A percentile compares a stretch with the other conserved stretches of the same genome.
phyloP scores from a whole-genome alignment of 345 rosid genomes.

The Psidium guajava region DNA sequence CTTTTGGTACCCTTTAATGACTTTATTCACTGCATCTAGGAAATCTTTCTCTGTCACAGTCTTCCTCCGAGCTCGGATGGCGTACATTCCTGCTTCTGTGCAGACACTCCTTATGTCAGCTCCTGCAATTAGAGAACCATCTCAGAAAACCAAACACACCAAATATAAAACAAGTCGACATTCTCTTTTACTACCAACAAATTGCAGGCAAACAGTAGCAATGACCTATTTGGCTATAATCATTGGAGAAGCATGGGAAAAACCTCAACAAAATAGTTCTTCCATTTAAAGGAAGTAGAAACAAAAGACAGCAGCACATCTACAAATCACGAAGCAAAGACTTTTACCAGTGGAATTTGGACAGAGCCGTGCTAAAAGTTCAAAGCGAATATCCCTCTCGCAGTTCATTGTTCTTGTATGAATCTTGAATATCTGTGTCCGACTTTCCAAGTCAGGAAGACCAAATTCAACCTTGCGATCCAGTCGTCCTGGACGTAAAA shows the following conservation, averaged over 20 bases:
- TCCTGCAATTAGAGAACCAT: conserved; percentile 14
- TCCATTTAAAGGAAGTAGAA: background rate
- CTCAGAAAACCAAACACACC: background rate
- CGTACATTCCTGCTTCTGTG: conserved; percentile 94
- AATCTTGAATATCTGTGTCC: conserved; percentile 84
- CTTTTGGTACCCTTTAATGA: conserved; percentile 90
- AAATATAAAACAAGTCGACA: background rate
- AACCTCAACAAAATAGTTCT: background rate
- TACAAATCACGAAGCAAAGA: background rate
- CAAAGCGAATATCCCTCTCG: conserved; percentile 78
- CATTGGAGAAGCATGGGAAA: background rate
- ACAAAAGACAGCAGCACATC: background rate
- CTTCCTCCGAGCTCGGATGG: conserved; percentile 80
- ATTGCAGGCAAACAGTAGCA: background rate
- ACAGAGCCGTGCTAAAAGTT: conserved; percentile 79
- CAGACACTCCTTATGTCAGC: conserved; percentile 92
- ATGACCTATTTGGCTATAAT: background rate
- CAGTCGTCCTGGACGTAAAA: conserved; percentile 82
- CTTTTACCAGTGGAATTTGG: conserved; percentile 68
- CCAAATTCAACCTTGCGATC: conserved; percentile 94
- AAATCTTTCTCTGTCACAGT: conserved; percentile 91
- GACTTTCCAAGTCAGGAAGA: conserved; percentile 73
- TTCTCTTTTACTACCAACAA: background rate
- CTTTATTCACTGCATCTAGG: conserved; percentile 91
- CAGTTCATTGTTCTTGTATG: conserved; percentile 87